Evolutionary conservation across 192 early-diverging fungal genomes (phyloP).

Genomic region (Anaeromyces robustus): DNA sequence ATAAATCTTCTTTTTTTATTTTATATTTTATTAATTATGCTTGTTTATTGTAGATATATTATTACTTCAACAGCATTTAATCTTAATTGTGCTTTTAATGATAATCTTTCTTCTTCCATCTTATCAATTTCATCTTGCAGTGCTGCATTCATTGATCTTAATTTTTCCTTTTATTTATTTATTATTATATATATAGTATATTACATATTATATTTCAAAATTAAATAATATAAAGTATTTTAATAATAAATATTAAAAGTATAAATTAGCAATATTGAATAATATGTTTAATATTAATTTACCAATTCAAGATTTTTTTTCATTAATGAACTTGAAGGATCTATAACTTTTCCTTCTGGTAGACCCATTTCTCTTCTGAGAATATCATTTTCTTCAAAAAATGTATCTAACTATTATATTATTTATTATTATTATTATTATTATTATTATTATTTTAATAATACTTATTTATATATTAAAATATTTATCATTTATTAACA

Average conservation of each 20-base stretch:
- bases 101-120: slow-evolving; percentile 31
- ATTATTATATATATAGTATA: too few relatives aligned
- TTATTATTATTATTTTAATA: too few relatives aligned
- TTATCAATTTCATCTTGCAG: slow-evolving; percentile 27
- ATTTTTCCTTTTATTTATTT: slow-evolving; percentile 13
- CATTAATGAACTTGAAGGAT: slow-evolving; percentile 20
- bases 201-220: too few relatives aligned
- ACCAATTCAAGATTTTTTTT: slow-evolving; percentile 22
- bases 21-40: neutral
- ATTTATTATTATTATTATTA: too few relatives aligned
- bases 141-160: slow-evolving; percentile 12
- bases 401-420: slow-evolving; percentile 7
- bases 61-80: slow-evolving; percentile 18
- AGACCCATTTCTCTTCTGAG: slow-evolving; percentile 13
- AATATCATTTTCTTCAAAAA: slow-evolving; percentile 28
- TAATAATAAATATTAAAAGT: too few relatives aligned
- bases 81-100: slow-evolving; percentile 20
- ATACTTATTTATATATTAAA: too few relatives aligned
- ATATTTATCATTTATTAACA: too few relatives aligned
- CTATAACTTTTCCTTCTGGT: slow-evolving; percentile 15
- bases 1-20: too few relatives aligned
- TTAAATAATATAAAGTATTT: too few relatives aligned
- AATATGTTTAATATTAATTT: neutral
- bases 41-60: too few relatives aligned
- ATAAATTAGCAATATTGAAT: too few relatives aligned